A percentile compares a stretch with the other conserved stretches of the same genome.
Evolutionary conservation across 179 eudicot genomes (phyloP).

Genomic region (Gypsophila paniculata): DNA sequence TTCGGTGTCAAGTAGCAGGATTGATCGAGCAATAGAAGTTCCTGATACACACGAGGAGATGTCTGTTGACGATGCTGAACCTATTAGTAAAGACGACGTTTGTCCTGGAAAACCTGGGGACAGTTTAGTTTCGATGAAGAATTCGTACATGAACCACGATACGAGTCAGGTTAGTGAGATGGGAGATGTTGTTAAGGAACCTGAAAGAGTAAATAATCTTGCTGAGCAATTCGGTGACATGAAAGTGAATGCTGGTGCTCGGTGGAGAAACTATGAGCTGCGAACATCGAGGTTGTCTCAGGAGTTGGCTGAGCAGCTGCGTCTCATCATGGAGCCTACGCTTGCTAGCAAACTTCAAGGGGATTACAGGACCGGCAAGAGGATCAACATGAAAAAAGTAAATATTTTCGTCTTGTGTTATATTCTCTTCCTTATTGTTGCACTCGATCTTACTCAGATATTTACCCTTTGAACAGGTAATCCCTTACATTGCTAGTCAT

Average conservation of each 20-base stretch:
- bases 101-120: conserved; percentile 34
- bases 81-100: conserved; percentile 17
- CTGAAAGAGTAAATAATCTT: conserved; percentile 40
- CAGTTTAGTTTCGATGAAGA: conserved; percentile 58
- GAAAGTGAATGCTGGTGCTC: conserved; percentile 47
- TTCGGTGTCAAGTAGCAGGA: conserved; percentile 33
- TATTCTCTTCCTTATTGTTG: not conserved
- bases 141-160: conserved; percentile 42
- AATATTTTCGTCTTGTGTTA: not conserved
- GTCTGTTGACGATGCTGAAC: conserved; percentile 33
- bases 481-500: conserved; percentile 85
- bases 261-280: conserved; percentile 79
- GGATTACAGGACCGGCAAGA: conserved; percentile 94
- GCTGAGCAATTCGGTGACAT: conserved; percentile 42
- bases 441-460: not conserved
- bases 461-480: conserved; percentile 47
- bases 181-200: conserved; percentile 35
- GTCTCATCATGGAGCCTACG: conserved; percentile 94
- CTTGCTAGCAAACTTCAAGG: conserved; percentile 97
- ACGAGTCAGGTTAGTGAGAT: conserved; percentile 32
- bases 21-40: conserved; percentile 32
- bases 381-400: conserved; percentile 99
- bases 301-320: conserved; percentile 95
- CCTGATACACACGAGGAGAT: conserved; percentile 30
- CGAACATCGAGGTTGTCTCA: conserved; percentile 83